Percentiles rank a stretch among this genome's conserved stretches.
Evolutionary conservation across 768 basidiomycete genomes (phyloP).

Genomic region (Mycena leptocephala): DNA sequence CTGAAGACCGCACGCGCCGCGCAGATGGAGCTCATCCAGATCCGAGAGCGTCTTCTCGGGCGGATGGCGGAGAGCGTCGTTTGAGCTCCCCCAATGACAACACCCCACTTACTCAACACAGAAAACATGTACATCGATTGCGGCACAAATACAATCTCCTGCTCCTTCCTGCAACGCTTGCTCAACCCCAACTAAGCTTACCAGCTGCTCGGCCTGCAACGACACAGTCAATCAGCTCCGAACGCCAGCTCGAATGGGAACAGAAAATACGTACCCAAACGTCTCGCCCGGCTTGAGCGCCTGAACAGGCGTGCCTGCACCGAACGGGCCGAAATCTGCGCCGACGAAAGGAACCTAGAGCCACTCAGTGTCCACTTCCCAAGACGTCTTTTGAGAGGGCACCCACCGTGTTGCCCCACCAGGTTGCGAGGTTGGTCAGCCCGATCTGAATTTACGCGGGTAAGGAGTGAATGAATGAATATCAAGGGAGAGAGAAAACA

Average conservation of each 20-base stretch:
- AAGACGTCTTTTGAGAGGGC: neutral
- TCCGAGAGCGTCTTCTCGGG: conserved; percentile 63
- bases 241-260: neutral
- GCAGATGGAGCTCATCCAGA: conserved; percentile 63
- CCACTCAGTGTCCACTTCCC: neutral
- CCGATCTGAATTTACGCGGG: conserved; percentile 46
- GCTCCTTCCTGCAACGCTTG: neutral
- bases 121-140: neutral
- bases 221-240: neutral
- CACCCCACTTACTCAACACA: neutral
- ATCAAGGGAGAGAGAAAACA: conserved; percentile 6
- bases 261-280: conserved; percentile 46
- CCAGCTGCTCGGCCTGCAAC: conserved; percentile 19
- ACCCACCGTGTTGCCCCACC: conserved; percentile 56
- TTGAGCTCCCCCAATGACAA: conserved; percentile 23
- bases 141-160: neutral
- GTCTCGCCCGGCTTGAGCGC: conserved; percentile 47
- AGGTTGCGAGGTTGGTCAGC: conserved; percentile 43
- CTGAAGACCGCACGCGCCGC: conserved; percentile 57
- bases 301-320: conserved; percentile 44
- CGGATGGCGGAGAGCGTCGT: conserved; percentile 63
- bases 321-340: conserved; percentile 38
- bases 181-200: neutral
- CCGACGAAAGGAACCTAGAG: conserved; percentile 41
- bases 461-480: neutral